A percentile compares a stretch with the other conserved stretches of the same genome.
Conservation (phyloP, 495 filamentous ascomycete genomes). For the Annulohypoxylon bovei region DNA sequence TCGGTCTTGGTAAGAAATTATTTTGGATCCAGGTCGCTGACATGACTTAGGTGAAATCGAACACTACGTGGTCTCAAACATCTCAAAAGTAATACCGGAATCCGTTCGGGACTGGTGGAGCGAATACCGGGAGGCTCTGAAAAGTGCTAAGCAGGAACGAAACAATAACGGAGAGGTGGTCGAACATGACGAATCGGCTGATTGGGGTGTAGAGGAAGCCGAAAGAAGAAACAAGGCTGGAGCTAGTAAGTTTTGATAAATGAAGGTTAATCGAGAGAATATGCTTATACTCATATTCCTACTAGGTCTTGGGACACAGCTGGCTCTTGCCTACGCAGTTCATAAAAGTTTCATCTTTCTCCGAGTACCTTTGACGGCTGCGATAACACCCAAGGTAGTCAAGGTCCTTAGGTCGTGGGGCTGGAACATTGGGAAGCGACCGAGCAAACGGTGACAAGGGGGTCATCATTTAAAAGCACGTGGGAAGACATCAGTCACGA, state of each 20-base stretch:
- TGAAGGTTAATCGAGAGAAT: slow-evolving; percentile 1
- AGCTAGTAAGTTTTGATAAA: slow-evolving; percentile 60
- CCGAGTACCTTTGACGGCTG: slow-evolving; percentile 87
- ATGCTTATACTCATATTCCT: slow-evolving; percentile 21
- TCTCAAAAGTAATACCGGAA: slow-evolving; percentile 61
- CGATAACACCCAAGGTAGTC: slow-evolving; percentile 90
- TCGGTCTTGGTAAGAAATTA: slow-evolving; percentile 57
- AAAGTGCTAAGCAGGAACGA: slow-evolving; percentile 46
- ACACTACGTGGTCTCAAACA: slow-evolving; percentile 59
- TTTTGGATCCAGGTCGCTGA: slow-evolving; percentile 29
- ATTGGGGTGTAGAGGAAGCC: slow-evolving; percentile 65
- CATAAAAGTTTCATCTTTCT: slow-evolving; percentile 99
- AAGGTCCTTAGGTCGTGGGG: slow-evolving; percentile 87
- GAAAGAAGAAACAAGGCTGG: slow-evolving; percentile 56
- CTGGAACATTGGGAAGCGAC: slow-evolving; percentile 65
- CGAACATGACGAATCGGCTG: slow-evolving; percentile 54
- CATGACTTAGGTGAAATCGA: slow-evolving; percentile 57
- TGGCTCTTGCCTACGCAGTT: slow-evolving; percentile 94
- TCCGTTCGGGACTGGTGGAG: slow-evolving; percentile 56
- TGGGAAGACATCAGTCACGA: background rate
- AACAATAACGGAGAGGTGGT: slow-evolving; percentile 41
- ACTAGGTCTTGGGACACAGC: slow-evolving; percentile 73
- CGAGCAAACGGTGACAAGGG: slow-evolving; percentile 39
- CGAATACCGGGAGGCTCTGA: slow-evolving; percentile 52
- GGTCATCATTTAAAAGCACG: background rate